phyloP scores from a whole-genome alignment of 2,329 filamentous ascomycete genomes.

The Hypocreales sp. region DNA sequence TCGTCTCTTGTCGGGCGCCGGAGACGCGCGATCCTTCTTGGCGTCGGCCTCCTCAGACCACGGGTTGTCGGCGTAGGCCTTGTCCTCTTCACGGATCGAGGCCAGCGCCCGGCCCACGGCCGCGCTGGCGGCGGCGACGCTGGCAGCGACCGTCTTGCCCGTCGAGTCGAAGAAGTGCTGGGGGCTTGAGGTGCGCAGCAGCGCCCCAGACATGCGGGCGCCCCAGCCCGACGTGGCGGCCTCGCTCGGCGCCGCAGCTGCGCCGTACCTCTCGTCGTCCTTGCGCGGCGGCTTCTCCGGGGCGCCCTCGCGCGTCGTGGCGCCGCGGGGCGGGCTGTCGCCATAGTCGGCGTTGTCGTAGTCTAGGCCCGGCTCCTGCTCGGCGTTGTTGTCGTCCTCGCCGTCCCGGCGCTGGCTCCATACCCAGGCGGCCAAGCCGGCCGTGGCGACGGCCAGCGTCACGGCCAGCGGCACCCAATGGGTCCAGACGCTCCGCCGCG shows the following conservation, averaged over 20 bases:
- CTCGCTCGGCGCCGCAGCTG: conserved; percentile 12
- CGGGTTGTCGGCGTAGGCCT: conserved; percentile 68
- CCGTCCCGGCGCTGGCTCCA: conserved; percentile 78
- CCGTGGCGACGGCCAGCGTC: conserved; percentile 76
- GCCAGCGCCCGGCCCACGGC: conserved; percentile 70
- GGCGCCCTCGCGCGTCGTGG: conserved; percentile 17
- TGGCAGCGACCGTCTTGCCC: conserved; percentile 64
- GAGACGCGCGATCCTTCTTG: conserved; percentile 30
- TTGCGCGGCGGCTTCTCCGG: conserved; percentile 21
- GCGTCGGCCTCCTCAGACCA: conserved; percentile 85
- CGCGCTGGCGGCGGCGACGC: conserved; percentile 69
- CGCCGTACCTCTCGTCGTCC: conserved; percentile 27
- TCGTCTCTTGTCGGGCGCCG: conserved; percentile 31
- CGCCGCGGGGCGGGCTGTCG: conserved; percentile 34
- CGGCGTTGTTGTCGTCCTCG: conserved; percentile 50
- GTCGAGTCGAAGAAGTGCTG: conserved; percentile 80
- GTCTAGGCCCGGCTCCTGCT: conserved; percentile 34
- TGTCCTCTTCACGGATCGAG: conserved; percentile 73
- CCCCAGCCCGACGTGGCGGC: conserved; percentile 43
- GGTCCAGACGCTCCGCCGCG: conserved; percentile 49
- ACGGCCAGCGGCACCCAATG: conserved; percentile 84
- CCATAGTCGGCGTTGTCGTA: conserved; percentile 34
- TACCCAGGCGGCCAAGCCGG: conserved; percentile 77
- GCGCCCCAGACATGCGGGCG: conserved; percentile 62
- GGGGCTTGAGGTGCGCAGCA: conserved; percentile 71